Conservation (phyloP, 495 filamentous ascomycete genomes). For the Stereocaulon alpinum region DNA sequence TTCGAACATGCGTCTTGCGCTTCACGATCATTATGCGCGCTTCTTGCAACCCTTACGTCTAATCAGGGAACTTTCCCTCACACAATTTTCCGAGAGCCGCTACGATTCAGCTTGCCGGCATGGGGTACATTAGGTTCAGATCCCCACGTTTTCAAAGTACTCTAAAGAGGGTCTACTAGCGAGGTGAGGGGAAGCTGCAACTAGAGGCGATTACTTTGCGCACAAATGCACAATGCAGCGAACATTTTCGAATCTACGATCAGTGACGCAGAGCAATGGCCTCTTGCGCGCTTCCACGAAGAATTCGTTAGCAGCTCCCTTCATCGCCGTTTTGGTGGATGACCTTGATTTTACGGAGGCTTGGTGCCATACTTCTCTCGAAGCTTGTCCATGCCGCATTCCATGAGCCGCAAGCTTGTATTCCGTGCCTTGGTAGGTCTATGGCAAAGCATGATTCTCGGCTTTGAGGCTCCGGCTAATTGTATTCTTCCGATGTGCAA, state of each 20-base stretch:
- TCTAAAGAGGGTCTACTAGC: not conserved
- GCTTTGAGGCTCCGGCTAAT: not conserved
- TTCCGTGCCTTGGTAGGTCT: not conserved
- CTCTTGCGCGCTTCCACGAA: not conserved
- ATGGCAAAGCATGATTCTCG: not conserved
- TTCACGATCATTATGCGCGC: conserved; percentile 4
- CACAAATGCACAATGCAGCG: not conserved
- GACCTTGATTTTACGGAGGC: not conserved
- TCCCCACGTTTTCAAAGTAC: not conserved
- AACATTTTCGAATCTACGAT: not conserved
- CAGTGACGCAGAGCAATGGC: conserved; percentile 3
- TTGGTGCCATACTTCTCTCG: too few relatives aligned
- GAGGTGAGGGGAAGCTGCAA: conserved; percentile 8
- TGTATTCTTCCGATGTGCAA: not conserved
- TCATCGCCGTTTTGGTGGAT: not conserved
- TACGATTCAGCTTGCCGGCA: not conserved
- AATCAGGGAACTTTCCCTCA: not conserved
- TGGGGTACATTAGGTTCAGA: conserved; percentile 2
- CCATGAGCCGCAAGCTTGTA: not conserved
- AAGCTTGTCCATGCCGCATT: too few relatives aligned
- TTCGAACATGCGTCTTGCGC: conserved; percentile 4
- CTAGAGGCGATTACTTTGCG: conserved; percentile 7
- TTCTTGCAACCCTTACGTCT: conserved; percentile 3
- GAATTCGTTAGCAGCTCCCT: not conserved
- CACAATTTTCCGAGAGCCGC: conserved; percentile 9